Evolutionary conservation across 2,329 filamentous ascomycete species (phyloP).

Genomic region (Cryphonectria carpinicola): DNA sequence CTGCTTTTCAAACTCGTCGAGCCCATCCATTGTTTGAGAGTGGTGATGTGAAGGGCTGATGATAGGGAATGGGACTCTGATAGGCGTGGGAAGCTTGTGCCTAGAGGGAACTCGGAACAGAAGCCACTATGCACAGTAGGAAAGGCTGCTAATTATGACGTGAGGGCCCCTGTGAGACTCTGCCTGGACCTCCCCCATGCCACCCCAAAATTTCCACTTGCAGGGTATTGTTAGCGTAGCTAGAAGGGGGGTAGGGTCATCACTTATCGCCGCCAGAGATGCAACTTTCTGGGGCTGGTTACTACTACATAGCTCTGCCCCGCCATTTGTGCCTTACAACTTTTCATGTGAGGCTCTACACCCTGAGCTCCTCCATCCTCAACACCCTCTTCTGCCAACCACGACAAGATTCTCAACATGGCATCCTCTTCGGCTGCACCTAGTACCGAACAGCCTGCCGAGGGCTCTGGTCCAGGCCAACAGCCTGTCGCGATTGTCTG

Average conservation of each 20-base stretch:
- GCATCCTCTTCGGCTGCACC: slow-evolving; percentile 29
- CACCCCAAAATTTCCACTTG: slow-evolving; percentile 7
- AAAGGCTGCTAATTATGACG: background rate
- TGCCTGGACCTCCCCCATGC: slow-evolving; percentile 5
- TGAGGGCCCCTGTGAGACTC: slow-evolving; percentile 11
- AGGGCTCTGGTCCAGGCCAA: slow-evolving; percentile 13
- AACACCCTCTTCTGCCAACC: background rate
- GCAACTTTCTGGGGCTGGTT: background rate
- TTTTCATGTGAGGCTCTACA: slow-evolving; percentile 23
- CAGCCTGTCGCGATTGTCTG: slow-evolving; percentile 83
- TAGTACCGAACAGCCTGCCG: slow-evolving; percentile 21
- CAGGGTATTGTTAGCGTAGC: background rate
- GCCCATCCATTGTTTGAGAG: slow-evolving; percentile 31
- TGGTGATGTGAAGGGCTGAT: background rate
- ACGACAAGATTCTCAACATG: slow-evolving; percentile 27
- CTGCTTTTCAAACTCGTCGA: slow-evolving; percentile 44
- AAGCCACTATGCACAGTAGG: background rate
- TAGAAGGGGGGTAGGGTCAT: background rate
- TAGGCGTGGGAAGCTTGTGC: background rate
- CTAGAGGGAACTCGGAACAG: background rate
- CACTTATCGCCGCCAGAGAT: background rate
- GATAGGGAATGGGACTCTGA: background rate
- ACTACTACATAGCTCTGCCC: slow-evolving; percentile 2
- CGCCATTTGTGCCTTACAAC: slow-evolving; percentile 14
- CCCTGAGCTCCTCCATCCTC: slow-evolving; percentile 4